phyloP scores from a whole-genome alignment of 106 monocot species.

The Xerophyta viscosa region DNA sequence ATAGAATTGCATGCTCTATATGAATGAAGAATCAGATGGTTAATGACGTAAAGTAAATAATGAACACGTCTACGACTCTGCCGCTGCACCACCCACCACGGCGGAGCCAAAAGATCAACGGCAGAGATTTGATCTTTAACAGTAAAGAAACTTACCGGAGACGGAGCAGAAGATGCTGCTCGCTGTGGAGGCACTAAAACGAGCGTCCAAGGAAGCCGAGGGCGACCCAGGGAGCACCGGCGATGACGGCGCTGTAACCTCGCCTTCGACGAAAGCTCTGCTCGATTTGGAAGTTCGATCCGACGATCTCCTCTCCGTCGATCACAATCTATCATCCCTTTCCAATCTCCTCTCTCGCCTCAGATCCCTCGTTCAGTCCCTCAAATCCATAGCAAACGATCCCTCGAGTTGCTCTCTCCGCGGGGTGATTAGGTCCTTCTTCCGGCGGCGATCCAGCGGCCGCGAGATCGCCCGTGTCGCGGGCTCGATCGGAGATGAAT shows the following conservation, averaged over 20 bases:
- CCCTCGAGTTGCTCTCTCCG: neutral
- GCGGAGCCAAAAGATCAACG: no score
- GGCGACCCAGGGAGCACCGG: neutral
- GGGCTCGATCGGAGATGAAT: constrained; percentile 50
- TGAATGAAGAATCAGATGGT: no score
- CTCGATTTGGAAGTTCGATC: constrained; percentile 37
- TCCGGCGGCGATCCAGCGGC: constrained; percentile 8
- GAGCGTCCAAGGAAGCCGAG: constrained; percentile 41
- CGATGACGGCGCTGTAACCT: constrained; percentile 1
- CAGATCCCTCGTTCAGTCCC: constrained; percentile 9
- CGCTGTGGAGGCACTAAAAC: constrained; percentile 38
- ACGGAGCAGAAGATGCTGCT: no score
- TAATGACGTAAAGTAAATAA: no score
- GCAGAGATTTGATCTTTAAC: no score
- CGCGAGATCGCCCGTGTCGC: constrained; percentile 47
- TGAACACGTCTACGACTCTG: no score
- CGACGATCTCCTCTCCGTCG: constrained; percentile 34
- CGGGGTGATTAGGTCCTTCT: neutral
- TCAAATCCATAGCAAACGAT: constrained; percentile 1
- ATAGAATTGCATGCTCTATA: no score
- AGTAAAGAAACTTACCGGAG: no score
- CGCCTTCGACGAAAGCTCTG: constrained; percentile 51
- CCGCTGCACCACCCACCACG: no score
- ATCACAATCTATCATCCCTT: constrained; percentile 40
- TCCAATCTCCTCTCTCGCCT: constrained; percentile 39